Evolutionary conservation across 768 basidiomycete species (phyloP), one percentile per base, ranked within the genome.

Genomic region (Termitomyces sp.): DNA sequence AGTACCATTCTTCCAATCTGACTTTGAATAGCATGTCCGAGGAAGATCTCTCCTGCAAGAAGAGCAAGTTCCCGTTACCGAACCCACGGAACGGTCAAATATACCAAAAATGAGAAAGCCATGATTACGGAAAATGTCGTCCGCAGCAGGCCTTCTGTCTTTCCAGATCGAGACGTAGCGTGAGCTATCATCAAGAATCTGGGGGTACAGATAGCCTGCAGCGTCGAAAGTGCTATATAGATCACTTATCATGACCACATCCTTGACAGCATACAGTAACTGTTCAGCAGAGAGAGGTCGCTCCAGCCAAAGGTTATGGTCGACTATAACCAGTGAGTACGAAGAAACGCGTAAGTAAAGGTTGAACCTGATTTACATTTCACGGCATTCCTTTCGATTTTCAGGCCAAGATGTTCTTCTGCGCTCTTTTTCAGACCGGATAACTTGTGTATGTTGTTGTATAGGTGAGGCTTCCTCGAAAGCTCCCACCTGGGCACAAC

Each of bases 111-210:
- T 43, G 2, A 61, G 60, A 32, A 61, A 40, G 8, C 46, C 48
- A 28, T 61, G 56, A 36, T 47, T 58, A 4, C 60, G 42, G 43
- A 50, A 58, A 13, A 47, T 24, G 12, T 54, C 53, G 28, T 43
- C 26, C 28, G n/a, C 26, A 8, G 22, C 48, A 26, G 53, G 57
- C 35, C 33, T 42, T 46, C 28, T 38, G 53, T 61, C 56, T 12
- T 28, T 36, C 60, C 60, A 61, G 42, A 61, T 33, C 10, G 57
- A 50, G 53, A 58, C 35, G 36, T 61, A 61, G 30, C 53, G 53
- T 28, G 38, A 42, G 53, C 60, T 61, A 30, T 61, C 60, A 7
- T 26, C 42, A 8, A 33, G 28, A 13, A 54, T 44, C 30, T 54
- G 22, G 16, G 33, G 13, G 33, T 57, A 57, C 44, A 60, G 49